These are phyloP conservation scores for Myotisia sp. DNA, from an alignment of 2,329 filamentous ascomycete genomes.

Conservation along the genomic window DNA sequence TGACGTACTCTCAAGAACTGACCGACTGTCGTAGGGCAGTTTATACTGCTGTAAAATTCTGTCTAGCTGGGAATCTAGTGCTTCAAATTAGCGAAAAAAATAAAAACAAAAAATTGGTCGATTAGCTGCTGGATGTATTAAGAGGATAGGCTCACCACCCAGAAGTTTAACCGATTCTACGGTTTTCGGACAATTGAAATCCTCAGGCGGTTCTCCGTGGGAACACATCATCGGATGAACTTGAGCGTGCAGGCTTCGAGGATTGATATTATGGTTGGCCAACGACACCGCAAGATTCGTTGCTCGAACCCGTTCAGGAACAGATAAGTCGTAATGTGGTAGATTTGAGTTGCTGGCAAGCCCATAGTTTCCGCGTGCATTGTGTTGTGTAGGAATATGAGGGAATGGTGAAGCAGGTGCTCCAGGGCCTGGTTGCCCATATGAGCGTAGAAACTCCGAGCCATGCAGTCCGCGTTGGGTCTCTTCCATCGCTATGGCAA, in stretches of 20 bases:
- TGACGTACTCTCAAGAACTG: slow-evolving; percentile 6
- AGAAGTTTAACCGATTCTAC: slow-evolving; percentile 14
- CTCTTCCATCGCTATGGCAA: slow-evolving; percentile 13
- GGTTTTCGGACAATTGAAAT: slow-evolving; percentile 15
- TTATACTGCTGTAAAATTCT: slow-evolving; percentile 16
- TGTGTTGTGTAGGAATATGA: background rate
- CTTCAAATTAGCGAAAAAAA: no score
- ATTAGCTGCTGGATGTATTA: background rate
- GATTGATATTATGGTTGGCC: slow-evolving; percentile 14
- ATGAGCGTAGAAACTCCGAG: no score
- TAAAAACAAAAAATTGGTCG: background rate
- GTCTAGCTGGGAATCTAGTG: slow-evolving; percentile 16
- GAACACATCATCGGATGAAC: slow-evolving; percentile 16
- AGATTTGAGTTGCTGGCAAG: background rate
- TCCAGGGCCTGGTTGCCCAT: slow-evolving; percentile 8
- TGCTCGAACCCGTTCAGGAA: slow-evolving; percentile 11
- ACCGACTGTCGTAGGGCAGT: slow-evolving; percentile 13
- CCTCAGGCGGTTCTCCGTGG: slow-evolving; percentile 15
- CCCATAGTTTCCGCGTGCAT: background rate
- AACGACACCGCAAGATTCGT: slow-evolving; percentile 15
- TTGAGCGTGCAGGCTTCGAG: slow-evolving; percentile 11
- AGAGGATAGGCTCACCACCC: slow-evolving; percentile 12
- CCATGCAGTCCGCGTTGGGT: slow-evolving; percentile 12
- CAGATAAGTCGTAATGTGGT: background rate
- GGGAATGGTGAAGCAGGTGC: background rate